Evolutionary conservation across 257 asterid species (phyloP), one percentile per base, ranked within the genome.

Genomic region (Coffea canephora): DNA sequence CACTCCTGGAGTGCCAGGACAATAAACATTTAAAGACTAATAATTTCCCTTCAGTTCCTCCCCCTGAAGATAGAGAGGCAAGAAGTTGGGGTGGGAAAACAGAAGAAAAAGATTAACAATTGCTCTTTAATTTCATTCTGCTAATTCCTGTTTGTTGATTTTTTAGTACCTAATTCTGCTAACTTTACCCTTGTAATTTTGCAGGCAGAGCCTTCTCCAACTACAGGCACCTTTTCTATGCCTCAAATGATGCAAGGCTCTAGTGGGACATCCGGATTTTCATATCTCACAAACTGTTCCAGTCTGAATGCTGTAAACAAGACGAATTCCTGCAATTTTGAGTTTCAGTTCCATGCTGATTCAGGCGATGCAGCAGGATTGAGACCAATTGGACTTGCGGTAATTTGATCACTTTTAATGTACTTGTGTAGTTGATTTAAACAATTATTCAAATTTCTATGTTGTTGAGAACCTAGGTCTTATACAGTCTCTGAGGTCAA

Each of bases 151-250:
- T 6, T 78, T 50, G 52, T 49, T 67, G 74, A 25, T 49, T 54
- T 57, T 70, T 73, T 23, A 5, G 81, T 12, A 71, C 57, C 41
- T 70, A 23, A 67, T 83, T 83, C 69, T 67, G 70, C 77, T n/a
- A 23, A 61, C 69, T 73, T 69, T 79, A 80, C 75, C 55, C 46
- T 82, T 74, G 78, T 74, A 18, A 78, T 83, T 81, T 82, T 89
- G 76, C 93, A 95, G 99, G 95, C 93, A 73, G 99, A 95, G 87
- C 98, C 97, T 80, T 95, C 99, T 84, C 99, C 99, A 62, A 95
- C 99, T 66, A 95, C 98, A 19, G 99, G 99, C 57, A 92, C 98
- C 76, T 87, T 93, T 87, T 93, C 90, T 86, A 86, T 88, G 80
- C 82, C 88, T 83, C 96, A 89, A 77, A 74, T 86, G 83, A 89